A percentile compares a stretch with the other conserved stretches of the same genome.
phyloP scores from a whole-genome alignment of 2,329 filamentous ascomycete species.

The Botrytis pseudocinerea region DNA sequence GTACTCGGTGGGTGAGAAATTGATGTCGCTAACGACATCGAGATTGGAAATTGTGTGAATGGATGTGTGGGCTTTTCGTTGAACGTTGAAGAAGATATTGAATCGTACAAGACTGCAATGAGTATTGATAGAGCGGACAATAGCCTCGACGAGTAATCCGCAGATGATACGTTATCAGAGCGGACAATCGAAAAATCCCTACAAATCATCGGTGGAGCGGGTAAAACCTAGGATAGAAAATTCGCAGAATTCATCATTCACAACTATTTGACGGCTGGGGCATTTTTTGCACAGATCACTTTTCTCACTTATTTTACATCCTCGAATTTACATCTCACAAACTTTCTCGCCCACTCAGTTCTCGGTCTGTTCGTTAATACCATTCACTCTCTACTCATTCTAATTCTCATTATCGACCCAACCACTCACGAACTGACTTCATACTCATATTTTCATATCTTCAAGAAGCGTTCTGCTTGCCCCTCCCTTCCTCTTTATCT shows the following conservation, averaged over 20 bases:
- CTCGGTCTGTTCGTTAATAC: no score
- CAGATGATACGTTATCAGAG: not conserved
- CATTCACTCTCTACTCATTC: no score
- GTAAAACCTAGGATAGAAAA: no score
- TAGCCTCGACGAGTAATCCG: no score
- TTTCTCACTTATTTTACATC: no score
- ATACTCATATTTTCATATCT: no score
- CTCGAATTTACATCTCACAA: no score
- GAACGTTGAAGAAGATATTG: not conserved
- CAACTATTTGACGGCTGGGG: not conserved
- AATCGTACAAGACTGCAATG: not conserved
- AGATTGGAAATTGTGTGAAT: not conserved
- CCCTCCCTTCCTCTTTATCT: no score
- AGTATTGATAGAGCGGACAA: not conserved
- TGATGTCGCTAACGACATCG: not conserved
- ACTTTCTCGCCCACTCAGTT: no score
- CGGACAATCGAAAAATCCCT: not conserved
- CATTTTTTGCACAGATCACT: not conserved
- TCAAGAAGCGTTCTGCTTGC: no score
- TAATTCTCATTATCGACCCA: no score
- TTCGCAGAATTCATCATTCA: not conserved
- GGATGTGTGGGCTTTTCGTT: not conserved
- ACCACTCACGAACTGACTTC: no score
- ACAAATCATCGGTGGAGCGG: not conserved
- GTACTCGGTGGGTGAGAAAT: not conserved